Evolutionary conservation across 2,329 filamentous ascomycete genomes (phyloP).

Genomic region (Setomelanomma holmii): DNA sequence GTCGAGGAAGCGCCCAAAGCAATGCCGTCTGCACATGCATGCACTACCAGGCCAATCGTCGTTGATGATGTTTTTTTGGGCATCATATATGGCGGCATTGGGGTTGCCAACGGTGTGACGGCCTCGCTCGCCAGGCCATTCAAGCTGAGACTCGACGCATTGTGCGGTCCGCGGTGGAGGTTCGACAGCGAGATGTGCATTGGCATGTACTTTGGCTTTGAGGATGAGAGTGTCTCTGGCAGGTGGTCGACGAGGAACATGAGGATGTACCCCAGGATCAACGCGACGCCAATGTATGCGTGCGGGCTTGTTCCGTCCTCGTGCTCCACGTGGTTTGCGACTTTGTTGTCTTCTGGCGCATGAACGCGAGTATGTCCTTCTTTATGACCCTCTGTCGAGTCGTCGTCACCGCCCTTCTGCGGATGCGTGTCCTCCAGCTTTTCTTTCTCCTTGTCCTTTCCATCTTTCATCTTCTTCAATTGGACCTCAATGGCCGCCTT

Average conservation of each 20-base stretch:
- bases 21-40: slow-evolving; percentile 93
- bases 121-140: slow-evolving; percentile 37
- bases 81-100: slow-evolving; percentile 45
- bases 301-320: slow-evolving; percentile 57
- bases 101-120: slow-evolving; percentile 38
- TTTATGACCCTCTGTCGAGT: slow-evolving; percentile 47
- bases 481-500: slow-evolving; percentile 28
- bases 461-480: slow-evolving; percentile 30
- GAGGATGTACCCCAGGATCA: slow-evolving; percentile 87
- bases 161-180: slow-evolving; percentile 63
- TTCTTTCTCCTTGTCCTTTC: slow-evolving; percentile 34
- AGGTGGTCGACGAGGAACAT: slow-evolving; percentile 90
- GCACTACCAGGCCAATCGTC: slow-evolving; percentile 93
- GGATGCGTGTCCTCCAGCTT: slow-evolving; percentile 32
- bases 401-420: slow-evolving; percentile 47
- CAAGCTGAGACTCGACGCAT: slow-evolving; percentile 45
- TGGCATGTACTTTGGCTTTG: slow-evolving; percentile 70
- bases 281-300: slow-evolving; percentile 85
- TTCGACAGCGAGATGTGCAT: slow-evolving; percentile 90
- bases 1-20: slow-evolving; percentile 85
- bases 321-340: slow-evolving; percentile 54
- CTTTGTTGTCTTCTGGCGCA: slow-evolving; percentile 39
- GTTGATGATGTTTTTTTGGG: slow-evolving; percentile 53
- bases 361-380: slow-evolving; percentile 47
- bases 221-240: slow-evolving; percentile 43